Evolutionary conservation across 805 yeast genomes (phyloP), one percentile per base, ranked within the genome.

Genomic region (Scheffersomyces ergatensis): DNA sequence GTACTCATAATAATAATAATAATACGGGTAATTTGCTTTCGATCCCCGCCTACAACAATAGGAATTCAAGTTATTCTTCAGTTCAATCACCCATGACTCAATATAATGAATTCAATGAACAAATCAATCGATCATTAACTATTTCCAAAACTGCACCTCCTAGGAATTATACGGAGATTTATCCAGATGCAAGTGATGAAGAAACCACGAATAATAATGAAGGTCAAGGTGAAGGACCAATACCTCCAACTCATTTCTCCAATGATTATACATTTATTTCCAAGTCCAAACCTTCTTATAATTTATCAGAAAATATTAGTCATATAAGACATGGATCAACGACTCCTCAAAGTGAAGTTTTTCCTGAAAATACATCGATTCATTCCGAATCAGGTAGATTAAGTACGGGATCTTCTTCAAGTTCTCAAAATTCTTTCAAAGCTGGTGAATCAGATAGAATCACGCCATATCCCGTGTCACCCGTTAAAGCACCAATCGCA

Each of bases 1-100:
- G 25, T 26, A 30, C 15, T 16, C n/a, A 37, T 5, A 33, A 37
- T 15, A 40, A 18, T 26, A 30, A 18, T 16, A n/a, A 37, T 5
- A 33, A 37, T 15, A 31, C 30, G 1, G 46, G 46, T 14, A 45
- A 43, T 13, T 55, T 65, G 40, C 43, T 49, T 13, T 58, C 58
- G 26, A 65, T 68, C 2, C 45, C 53, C 12, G 25, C 36, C 26
- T 50, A 53, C 25, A 55, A 51, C 17, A 47, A 58, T 31, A 51
- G 71, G 27, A 62, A 62, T 46, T 55, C 61, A 26, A 59, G 67
- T 36, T 54, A 60, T 44, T 62, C 73, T 2, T 64, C 72, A 3
- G 71, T 67, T 27, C 67, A 64, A 40, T 62, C 70, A 4, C 75
- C 76, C 6, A 60, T 58, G 60, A 66, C 74, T 1, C 76, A 70